These are phyloP conservation scores for Cucumis variabilis DNA, from an alignment of 331 rosid genomes.

Conservation along the genomic window DNA sequence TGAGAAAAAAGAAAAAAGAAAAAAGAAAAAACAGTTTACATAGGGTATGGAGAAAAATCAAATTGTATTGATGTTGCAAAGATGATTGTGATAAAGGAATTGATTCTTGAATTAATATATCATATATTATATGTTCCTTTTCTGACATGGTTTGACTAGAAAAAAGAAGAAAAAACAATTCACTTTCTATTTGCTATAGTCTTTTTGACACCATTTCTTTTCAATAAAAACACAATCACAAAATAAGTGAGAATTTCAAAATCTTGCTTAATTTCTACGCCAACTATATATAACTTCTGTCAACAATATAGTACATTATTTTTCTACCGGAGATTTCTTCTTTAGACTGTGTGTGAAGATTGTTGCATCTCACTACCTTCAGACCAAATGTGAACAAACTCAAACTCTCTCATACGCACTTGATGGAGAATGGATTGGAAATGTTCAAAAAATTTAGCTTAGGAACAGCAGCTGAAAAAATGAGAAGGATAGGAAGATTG, in stretches of 20 bases:
- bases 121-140: background rate
- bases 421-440: too few species aligned
- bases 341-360: too few species aligned
- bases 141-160: background rate
- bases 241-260: background rate
- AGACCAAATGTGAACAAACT: too few species aligned
- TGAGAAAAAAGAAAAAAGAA: too few species aligned
- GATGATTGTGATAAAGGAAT: background rate
- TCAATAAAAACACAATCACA: background rate
- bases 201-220: background rate
- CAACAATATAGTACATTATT: too few species aligned
- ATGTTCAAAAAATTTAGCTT: too few species aligned
- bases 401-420: too few species aligned
- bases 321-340: too few species aligned
- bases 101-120: slow-evolving; percentile 11
- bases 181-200: background rate
- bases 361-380: too few species aligned
- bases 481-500: too few species aligned
- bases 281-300: background rate
- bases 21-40: background rate
- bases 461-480: too few species aligned
- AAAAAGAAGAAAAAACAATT: background rate
- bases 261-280: background rate
- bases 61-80: background rate
- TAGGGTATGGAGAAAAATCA: background rate